Percentiles rank a stretch among this genome's conserved stretches.
Conservation (phyloP, 1,284 basidiomycete genomes). For the Malassezia sympodialis region DNA sequence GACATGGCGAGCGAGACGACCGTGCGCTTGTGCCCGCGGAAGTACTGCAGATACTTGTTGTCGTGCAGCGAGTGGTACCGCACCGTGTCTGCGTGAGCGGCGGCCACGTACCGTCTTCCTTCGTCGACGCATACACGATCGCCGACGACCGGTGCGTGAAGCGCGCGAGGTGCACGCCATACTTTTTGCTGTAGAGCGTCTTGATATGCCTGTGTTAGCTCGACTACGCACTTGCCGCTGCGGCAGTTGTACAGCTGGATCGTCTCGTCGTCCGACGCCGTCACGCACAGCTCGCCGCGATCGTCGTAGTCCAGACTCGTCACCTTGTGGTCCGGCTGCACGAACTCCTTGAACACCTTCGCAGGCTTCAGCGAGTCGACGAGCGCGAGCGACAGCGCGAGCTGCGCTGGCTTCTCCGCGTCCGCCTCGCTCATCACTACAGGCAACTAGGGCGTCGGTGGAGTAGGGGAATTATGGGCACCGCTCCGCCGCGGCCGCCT, state of each 20-base stretch:
- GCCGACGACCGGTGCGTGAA: conserved; percentile 82
- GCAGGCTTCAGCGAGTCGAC: conserved; percentile 61
- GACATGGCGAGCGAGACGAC: conserved; percentile 86
- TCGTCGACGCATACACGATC: conserved; percentile 84
- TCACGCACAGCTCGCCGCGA: conserved; percentile 71
- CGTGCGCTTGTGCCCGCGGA: conserved; percentile 69
- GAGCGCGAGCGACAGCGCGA: conserved; percentile 19
- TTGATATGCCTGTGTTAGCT: conserved; percentile 54
- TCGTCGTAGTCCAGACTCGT: conserved; percentile 86
- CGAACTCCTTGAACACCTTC: conserved; percentile 60
- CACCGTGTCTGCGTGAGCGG: conserved; percentile 57
- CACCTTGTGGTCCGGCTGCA: conserved; percentile 51
- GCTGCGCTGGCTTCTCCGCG: conserved; percentile 7
- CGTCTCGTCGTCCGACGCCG: conserved; percentile 83
- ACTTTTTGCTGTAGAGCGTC: conserved; percentile 83
- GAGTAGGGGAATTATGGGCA: conserved; percentile 9
- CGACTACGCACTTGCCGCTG: conserved; percentile 70
- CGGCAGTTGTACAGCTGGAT: conserved; percentile 79
- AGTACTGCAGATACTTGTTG: conserved; percentile 91
- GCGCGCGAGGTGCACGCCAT: conserved; percentile 82
- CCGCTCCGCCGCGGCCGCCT: background rate
- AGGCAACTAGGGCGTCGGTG: background rate
- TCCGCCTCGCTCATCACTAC: background rate
- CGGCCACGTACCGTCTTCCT: conserved; percentile 60
- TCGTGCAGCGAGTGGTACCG: conserved; percentile 90